These are phyloP conservation scores for Canavalia gladiata DNA, from an alignment of 306 rosid species.

Conservation along the genomic window DNA sequence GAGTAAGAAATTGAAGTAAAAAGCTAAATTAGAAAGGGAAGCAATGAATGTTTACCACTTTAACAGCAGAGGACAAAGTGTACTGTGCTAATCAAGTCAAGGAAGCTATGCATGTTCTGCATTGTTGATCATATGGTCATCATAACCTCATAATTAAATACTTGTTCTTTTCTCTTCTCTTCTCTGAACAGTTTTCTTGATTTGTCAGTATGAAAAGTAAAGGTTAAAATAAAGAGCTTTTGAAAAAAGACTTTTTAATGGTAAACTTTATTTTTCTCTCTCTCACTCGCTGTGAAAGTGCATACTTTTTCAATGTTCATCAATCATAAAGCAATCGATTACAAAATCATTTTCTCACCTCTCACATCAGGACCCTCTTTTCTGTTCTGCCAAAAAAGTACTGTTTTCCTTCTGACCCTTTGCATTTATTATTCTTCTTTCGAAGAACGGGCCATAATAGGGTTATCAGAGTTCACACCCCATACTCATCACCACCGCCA, in stretches of 20 bases:
- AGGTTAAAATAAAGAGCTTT: constrained; percentile 38
- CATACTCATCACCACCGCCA: constrained; percentile 10
- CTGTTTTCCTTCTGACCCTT: constrained; percentile 63
- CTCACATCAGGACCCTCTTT: constrained; percentile 70
- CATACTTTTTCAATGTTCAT: constrained; percentile 48
- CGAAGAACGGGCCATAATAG: constrained; percentile 55
- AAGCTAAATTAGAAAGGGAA: constrained; percentile 21
- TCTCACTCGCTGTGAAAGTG: constrained; percentile 14
- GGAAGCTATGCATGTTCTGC: constrained; percentile 43
- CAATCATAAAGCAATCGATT: constrained; percentile 96
- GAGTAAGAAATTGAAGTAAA: neutral
- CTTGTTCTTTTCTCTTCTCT: constrained; percentile 39
- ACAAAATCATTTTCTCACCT: constrained; percentile 84
- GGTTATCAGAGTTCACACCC: constrained; percentile 22
- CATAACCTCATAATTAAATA: constrained; percentile 56
- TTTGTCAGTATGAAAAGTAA: constrained; percentile 51
- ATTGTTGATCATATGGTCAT: constrained; percentile 51
- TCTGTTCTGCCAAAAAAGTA: constrained; percentile 65
- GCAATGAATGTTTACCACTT: neutral
- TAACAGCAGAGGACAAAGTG: constrained; percentile 33
- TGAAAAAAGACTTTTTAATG: neutral
- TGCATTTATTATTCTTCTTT: constrained; percentile 65
- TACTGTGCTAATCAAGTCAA: constrained; percentile 40
- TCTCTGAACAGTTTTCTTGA: constrained; percentile 50
- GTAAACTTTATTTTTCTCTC: neutral